Percentiles rank a stretch among this genome's conserved stretches.
Evolutionary conservation across 768 basidiomycete genomes (phyloP).

Genomic region (Roridomyces roridus): DNA sequence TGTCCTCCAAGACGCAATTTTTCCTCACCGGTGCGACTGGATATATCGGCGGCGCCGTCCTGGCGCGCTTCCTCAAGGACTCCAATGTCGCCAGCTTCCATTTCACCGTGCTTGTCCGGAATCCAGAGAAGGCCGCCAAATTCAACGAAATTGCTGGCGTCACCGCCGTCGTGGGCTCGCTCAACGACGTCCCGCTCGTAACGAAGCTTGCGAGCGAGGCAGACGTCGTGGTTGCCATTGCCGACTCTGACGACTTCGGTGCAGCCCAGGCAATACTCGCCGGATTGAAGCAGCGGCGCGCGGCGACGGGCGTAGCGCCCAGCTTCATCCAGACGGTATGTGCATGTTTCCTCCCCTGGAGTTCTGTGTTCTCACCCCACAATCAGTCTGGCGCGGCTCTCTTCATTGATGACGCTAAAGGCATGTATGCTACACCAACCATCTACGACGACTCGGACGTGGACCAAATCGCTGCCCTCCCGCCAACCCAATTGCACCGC

Average conservation of each 20-base stretch:
- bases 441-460: conserved; percentile 45
- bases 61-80: conserved; percentile 45
- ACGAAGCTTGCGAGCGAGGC: conserved; percentile 49
- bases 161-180: conserved; percentile 47
- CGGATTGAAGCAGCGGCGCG: conserved; percentile 56
- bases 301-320: conserved; percentile 47
- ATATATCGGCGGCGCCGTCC: conserved; percentile 54
- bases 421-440: conserved; percentile 28
- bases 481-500: conserved; percentile 41
- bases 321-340: conserved; percentile 69
- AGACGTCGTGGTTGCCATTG: conserved; percentile 47
- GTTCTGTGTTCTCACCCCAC: neutral
- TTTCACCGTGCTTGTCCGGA: conserved; percentile 52
- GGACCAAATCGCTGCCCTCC: conserved; percentile 39
- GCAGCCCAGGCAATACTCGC: conserved; percentile 53
- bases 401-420: conserved; percentile 36
- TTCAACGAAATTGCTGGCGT: conserved; percentile 40
- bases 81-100: conserved; percentile 38
- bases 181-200: conserved; percentile 47
- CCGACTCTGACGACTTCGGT: conserved; percentile 51
- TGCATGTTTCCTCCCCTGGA: neutral
- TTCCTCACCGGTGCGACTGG: no score
- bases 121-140: conserved; percentile 48
- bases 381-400: conserved; percentile 28
- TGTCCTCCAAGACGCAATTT: no score